These are phyloP conservation scores for Curvularia eragrostidis DNA, from an alignment of 2,329 filamentous ascomycete species.

Conservation along the genomic window DNA sequence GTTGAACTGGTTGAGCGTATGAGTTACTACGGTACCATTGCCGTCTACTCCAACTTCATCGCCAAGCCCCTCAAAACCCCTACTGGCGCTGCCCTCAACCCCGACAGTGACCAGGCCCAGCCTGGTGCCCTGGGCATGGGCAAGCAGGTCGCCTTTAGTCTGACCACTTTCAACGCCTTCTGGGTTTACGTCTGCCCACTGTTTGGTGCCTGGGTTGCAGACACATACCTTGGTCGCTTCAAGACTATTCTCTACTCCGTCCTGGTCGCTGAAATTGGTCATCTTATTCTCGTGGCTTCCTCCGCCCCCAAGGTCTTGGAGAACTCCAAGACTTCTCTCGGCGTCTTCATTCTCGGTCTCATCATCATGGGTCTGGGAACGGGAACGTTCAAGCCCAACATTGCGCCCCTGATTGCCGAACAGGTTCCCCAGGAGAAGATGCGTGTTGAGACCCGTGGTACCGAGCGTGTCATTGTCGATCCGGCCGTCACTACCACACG, in stretches of 20 bases:
- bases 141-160: constrained; percentile 59
- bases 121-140: constrained; percentile 63
- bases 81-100: constrained; percentile 41
- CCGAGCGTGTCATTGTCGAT: constrained; percentile 69
- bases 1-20: constrained; percentile 50
- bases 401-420: constrained; percentile 64
- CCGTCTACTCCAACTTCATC: constrained; percentile 51
- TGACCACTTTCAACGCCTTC: constrained; percentile 63
- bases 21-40: constrained; percentile 49
- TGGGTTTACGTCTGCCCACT: constrained; percentile 67
- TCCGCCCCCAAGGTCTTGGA: constrained; percentile 61
- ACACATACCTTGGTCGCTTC: constrained; percentile 67
- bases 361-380: constrained; percentile 71
- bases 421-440: constrained; percentile 67
- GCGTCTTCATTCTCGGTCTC: constrained; percentile 62
- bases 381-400: constrained; percentile 73
- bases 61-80: constrained; percentile 35
- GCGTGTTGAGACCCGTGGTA: constrained; percentile 52
- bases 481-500: constrained; percentile 70
- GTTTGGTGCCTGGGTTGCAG: constrained; percentile 64
- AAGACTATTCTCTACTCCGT: constrained; percentile 65
- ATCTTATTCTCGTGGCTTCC: constrained; percentile 62
- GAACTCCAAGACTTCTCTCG: constrained; percentile 57
- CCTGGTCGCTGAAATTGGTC: constrained; percentile 64
- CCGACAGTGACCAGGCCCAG: constrained; percentile 37